Evolutionary conservation across 2,329 filamentous ascomycete genomes (phyloP).

Genomic region (Botryotinia calthae): DNA sequence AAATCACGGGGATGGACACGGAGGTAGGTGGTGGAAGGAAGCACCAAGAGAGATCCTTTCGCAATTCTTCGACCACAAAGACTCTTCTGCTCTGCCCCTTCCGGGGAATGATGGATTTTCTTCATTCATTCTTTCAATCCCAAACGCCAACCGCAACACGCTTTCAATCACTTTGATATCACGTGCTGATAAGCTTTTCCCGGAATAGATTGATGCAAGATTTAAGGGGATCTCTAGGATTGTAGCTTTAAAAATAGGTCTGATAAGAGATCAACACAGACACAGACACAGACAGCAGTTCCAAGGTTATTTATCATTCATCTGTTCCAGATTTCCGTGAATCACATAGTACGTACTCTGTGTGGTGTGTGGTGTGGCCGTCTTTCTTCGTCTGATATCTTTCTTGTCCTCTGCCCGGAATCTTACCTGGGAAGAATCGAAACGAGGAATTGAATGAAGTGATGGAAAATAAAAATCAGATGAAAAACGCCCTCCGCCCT

Average conservation of each 20-base stretch:
- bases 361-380: neutral
- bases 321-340: neutral
- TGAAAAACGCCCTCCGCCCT: neutral
- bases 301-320: neutral
- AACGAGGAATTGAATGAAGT: neutral
- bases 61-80: neutral
- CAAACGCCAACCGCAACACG: neutral
- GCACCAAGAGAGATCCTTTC: neutral
- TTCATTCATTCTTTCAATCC: neutral
- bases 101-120: neutral
- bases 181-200: constrained; percentile 17
- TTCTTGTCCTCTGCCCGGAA: neutral
- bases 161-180: constrained; percentile 11
- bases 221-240: neutral
- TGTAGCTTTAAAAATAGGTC: constrained; percentile 4
- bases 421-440: neutral
- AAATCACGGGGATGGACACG: constrained; percentile 10
- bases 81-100: neutral
- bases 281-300: neutral
- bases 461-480: neutral
- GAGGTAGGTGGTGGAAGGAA: constrained; percentile 15
- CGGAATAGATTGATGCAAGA: neutral
- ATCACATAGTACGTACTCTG: neutral
- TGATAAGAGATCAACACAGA: neutral
- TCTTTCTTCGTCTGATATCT: neutral